Percentiles rank a stretch among this genome's conserved stretches.
phyloP scores from a whole-genome alignment of 2,329 filamentous ascomycete species.

The Calonectria pseudoturangicola region DNA sequence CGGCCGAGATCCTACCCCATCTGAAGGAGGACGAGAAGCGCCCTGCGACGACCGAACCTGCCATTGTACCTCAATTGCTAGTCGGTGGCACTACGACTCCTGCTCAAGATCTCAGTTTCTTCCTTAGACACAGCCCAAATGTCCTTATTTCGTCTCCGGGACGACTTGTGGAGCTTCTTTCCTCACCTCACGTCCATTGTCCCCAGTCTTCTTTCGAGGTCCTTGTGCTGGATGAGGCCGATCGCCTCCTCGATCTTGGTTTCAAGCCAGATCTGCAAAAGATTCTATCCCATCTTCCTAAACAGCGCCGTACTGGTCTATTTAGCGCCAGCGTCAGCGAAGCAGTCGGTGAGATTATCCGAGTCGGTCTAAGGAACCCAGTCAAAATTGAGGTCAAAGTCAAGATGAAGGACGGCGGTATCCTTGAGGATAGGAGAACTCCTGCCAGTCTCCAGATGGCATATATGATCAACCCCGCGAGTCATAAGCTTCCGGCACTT shows the following conservation, averaged over 20 bases:
- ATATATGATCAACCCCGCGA: constrained; percentile 84
- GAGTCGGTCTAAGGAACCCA: constrained; percentile 93
- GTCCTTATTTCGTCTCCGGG: constrained; percentile 94
- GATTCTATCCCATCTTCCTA: constrained; percentile 89
- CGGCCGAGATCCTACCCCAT: constrained; percentile 77
- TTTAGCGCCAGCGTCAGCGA: constrained; percentile 98
- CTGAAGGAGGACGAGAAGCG: constrained; percentile 75
- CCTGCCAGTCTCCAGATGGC: constrained; percentile 95
- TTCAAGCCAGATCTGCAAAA: constrained; percentile 94
- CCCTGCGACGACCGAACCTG: constrained; percentile 65
- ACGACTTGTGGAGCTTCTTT: constrained; percentile 89
- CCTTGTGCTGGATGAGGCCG: constrained; percentile 95
- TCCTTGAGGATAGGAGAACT: constrained; percentile 87
- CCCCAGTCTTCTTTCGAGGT: constrained; percentile 93
- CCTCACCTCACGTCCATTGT: constrained; percentile 90
- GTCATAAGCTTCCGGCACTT: constrained; percentile 86
- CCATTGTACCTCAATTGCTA: constrained; percentile 89
- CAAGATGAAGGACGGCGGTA: constrained; percentile 80
- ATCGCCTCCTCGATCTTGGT: constrained; percentile 92
- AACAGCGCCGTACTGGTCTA: constrained; percentile 93
- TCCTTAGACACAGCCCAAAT: constrained; percentile 90
- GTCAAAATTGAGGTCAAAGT: constrained; percentile 97
- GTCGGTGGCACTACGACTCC: constrained; percentile 87
- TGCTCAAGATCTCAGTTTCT: constrained; percentile 89
- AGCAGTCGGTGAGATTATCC: constrained; percentile 93